Percentiles rank a stretch among this genome's conserved stretches.
phyloP scores from a whole-genome alignment of 78 protist species.

The Cavenderia fasciculata region DNA sequence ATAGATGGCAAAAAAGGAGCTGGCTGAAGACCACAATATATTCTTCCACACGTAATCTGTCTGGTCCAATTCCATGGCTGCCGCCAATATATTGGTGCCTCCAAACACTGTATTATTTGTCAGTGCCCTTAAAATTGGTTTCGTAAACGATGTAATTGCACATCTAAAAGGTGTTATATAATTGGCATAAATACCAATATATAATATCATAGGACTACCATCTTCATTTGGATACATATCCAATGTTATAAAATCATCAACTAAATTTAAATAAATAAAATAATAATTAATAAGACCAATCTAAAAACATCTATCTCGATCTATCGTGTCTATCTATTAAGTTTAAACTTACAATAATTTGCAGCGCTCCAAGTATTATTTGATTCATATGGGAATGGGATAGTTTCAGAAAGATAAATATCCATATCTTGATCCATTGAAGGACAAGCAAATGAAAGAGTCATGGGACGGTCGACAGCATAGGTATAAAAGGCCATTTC shows the following conservation, averaged over 20 bases:
- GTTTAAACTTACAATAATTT: no score
- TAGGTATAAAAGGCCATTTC: slow-evolving; percentile 1
- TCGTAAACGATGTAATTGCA: neutral
- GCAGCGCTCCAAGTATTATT: no score
- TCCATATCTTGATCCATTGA: slow-evolving; percentile 25
- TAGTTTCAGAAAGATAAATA: slow-evolving; percentile 37
- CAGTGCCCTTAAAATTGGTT: neutral
- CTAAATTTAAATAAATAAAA: no score
- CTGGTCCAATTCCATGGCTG: neutral
- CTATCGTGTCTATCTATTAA: no score
- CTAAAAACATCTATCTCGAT: no score
- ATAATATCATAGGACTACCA: slow-evolving; percentile 23
- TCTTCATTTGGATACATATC: slow-evolving; percentile 19
- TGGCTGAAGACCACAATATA: slow-evolving; percentile 1
- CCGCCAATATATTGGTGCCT: neutral
- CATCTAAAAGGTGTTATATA: slow-evolving; percentile 14
- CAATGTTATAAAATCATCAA: slow-evolving; percentile 22
- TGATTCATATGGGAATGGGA: no score
- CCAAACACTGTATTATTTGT: neutral
- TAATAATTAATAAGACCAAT: no score
- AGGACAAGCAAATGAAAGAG: slow-evolving; percentile 8
- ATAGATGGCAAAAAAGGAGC: neutral
- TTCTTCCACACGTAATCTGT: neutral
- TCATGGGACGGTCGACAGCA: neutral
- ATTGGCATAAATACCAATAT: slow-evolving; percentile 22